These are phyloP conservation scores for Penicillium freii DNA, from an alignment of 2,329 filamentous ascomycete genomes.

Conservation along the genomic window DNA sequence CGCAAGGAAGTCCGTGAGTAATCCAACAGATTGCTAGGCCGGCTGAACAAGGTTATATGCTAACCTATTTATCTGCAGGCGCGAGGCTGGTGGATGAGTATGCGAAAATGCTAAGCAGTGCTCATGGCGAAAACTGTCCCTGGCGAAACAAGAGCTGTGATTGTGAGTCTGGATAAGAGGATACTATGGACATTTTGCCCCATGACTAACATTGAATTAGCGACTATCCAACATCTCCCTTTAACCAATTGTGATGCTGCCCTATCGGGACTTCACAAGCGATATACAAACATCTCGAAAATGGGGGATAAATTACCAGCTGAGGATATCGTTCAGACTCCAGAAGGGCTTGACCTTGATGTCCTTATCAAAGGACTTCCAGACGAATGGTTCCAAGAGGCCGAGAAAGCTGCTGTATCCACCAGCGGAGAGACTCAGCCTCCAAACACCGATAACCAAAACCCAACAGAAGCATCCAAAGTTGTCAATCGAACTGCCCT, in stretches of 20 bases:
- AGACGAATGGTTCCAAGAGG: constrained; percentile 21
- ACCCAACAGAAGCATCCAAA: constrained; percentile 3
- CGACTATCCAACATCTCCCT: constrained; percentile 64
- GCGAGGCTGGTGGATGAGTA: constrained; percentile 75
- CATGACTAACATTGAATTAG: constrained; percentile 35
- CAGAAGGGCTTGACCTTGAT: constrained; percentile 34
- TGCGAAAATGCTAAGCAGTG: constrained; percentile 66
- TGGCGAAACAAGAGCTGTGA: constrained; percentile 90
- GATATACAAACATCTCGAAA: constrained; percentile 58
- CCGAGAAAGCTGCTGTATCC: not conserved
- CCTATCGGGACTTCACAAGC: constrained; percentile 57
- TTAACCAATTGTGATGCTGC: constrained; percentile 62
- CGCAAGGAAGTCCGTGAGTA: constrained; percentile 45
- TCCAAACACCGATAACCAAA: not conserved
- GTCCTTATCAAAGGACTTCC: constrained; percentile 32
- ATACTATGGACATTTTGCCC: not conserved
- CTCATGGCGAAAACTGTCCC: constrained; percentile 76
- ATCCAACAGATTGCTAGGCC: not conserved
- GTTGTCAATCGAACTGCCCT: constrained; percentile 62
- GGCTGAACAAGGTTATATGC: not conserved
- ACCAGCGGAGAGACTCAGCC: not conserved
- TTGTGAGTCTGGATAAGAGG: constrained; percentile 49
- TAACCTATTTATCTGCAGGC: constrained; percentile 37
- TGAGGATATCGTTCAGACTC: constrained; percentile 30
- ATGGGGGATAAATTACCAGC: constrained; percentile 41